Evolutionary conservation across 1,284 basidiomycete genomes (phyloP).

Genomic region (Ceratorhiza oryzae-sativae): DNA sequence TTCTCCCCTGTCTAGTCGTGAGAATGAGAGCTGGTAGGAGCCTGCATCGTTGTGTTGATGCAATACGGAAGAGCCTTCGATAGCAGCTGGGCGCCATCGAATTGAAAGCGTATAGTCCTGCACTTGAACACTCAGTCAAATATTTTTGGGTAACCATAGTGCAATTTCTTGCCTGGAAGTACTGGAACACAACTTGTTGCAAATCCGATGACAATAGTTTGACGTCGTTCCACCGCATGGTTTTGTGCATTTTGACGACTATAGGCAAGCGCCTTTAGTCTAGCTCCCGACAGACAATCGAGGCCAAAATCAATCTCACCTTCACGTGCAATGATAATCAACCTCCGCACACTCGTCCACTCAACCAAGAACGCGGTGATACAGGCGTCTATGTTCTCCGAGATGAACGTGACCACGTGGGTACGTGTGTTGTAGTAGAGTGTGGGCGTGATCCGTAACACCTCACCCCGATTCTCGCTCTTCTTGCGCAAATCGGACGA

Average conservation of each 20-base stretch:
- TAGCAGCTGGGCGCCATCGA: conserved; percentile 37
- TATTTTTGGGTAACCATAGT: background rate
- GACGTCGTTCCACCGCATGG: conserved; percentile 73
- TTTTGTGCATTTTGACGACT: conserved; percentile 83
- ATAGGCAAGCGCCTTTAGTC: conserved; percentile 22
- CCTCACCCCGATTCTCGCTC: conserved; percentile 46
- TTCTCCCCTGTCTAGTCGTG: background rate
- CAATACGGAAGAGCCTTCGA: conserved; percentile 9
- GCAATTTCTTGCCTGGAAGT: conserved; percentile 50
- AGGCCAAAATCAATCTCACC: conserved; percentile 55
- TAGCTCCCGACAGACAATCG: conserved; percentile 25
- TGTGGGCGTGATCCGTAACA: conserved; percentile 78
- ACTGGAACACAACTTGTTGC: conserved; percentile 87
- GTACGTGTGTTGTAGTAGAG: conserved; percentile 88
- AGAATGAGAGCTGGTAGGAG: conserved; percentile 26
- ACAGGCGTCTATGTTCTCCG: conserved; percentile 84
- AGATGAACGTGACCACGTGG: conserved; percentile 84
- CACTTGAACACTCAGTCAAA: background rate
- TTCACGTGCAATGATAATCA: conserved; percentile 90
- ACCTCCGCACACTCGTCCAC: conserved; percentile 89
- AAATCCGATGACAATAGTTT: conserved; percentile 84
- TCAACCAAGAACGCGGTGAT: conserved; percentile 88
- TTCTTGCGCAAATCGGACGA: conserved; percentile 56
- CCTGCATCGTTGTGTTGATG: conserved; percentile 23
- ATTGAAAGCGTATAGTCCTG: conserved; percentile 36